Evolutionary conservation across 2,329 filamentous ascomycete genomes (phyloP), one percentile per base, ranked within the genome.

Genomic region (Periglandula ipomoeae): DNA sequence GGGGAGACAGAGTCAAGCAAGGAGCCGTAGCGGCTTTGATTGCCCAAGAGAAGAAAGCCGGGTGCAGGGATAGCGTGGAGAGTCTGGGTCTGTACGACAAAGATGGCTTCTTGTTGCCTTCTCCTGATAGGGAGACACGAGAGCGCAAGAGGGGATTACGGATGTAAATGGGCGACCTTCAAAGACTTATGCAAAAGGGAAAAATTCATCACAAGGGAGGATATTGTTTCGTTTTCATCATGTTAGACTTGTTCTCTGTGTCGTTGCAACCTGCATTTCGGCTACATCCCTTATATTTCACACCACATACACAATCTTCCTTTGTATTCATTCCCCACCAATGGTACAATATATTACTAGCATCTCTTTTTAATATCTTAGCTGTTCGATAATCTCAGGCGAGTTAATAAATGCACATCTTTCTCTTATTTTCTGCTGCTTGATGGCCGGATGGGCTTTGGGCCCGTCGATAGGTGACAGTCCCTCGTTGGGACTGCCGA

Each of bases 381-480:
- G 54, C 56, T 71, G 66, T 39, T 61, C 54, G 17, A 76, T 68
- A 13, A 75, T 61, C 40, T 67, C 65, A 2, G 64, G 59, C 35
- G 66, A 68, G 49, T 74, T 73, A 20, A 75, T 62, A 49, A 72
- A 73, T 3, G 53, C 65, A 56, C 74, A 77, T 42, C 73, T 64
- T 58, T 76, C 67, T 48, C 60, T 61, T 41, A 78, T 47, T 52
- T 57, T 71, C 62, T 77, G 68, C 11, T 22, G 60, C 15, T 54
- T 54, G 19, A 78, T 44, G 34, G 53, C 69, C 44, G 67, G 58
- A 10, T 56, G 59, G 20, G 66, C 59, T 2, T 55, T 52, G 1
- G 56, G 54, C 2, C 67, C 67, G 41, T 69, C 66, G 20, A 70
- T 55, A 9, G 66, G 53, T n/a, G 63, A 69, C 22, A 71, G 56